Conservation (phyloP, 164 flowering plant genomes). For the Sextonia rubra region DNA sequence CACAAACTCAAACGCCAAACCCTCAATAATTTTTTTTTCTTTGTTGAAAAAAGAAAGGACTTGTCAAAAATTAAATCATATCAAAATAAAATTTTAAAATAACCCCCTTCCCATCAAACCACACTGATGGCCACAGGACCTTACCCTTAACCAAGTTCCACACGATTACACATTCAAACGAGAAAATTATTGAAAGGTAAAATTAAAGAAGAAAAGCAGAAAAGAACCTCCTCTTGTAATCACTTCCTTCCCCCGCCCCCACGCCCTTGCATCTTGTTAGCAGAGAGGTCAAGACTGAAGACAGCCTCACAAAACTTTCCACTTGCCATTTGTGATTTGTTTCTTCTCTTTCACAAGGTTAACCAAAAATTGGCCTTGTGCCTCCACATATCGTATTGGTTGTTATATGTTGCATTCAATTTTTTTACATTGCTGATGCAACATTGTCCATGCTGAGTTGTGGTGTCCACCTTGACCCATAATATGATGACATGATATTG, state of each 20-base stretch:
- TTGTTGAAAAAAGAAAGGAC: neutral
- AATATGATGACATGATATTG: conserved; percentile 21
- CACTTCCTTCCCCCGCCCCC: no score
- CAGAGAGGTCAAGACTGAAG: no score
- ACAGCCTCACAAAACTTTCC: neutral
- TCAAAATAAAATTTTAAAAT: no score
- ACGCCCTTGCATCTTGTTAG: no score
- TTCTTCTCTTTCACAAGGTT: neutral
- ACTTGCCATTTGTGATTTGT: neutral
- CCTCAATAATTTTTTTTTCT: no score
- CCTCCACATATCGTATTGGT: neutral
- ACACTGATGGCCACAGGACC: neutral
- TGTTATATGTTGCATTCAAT: neutral
- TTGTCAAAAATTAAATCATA: no score
- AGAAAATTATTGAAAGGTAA: no score
- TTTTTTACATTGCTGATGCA: neutral
- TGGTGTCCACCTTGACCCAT: conserved; percentile 11
- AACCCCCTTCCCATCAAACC: neutral
- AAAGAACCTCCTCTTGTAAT: no score
- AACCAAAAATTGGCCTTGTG: neutral
- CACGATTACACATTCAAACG: no score
- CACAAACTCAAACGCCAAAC: neutral
- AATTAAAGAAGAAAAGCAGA: no score
- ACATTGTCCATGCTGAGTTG: conserved; percentile 3
- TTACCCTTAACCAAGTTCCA: neutral